Evolutionary conservation across 169 alveolate genomes (phyloP).

Genomic region (Plasmodium relictum): DNA sequence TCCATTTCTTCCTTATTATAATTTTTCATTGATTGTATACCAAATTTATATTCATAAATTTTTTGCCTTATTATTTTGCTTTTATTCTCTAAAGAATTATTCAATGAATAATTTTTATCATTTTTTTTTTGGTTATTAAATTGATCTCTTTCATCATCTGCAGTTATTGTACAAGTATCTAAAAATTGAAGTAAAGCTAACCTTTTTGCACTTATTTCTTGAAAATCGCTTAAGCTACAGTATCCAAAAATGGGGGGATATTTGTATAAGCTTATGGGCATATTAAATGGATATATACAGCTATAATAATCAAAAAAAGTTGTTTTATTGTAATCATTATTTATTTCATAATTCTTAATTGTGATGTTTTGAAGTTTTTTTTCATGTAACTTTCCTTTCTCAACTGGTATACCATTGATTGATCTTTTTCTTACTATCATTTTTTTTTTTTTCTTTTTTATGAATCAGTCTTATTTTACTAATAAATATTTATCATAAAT

Average conservation of each 20-base stretch:
- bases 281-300: constrained; percentile 68
- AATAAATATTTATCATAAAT: background rate
- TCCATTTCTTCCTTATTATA: constrained; percentile 80
- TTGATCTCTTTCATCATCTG: constrained; percentile 36
- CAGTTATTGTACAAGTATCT: constrained; percentile 49
- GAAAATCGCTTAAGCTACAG: constrained; percentile 84
- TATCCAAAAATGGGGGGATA: constrained; percentile 85
- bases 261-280: constrained; percentile 80
- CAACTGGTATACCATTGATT: constrained; percentile 33
- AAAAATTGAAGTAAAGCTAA: constrained; percentile 79
- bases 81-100: constrained; percentile 36
- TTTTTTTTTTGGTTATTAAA: constrained; percentile 6
- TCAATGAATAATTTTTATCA: constrained; percentile 11
- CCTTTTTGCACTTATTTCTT: constrained; percentile 87
- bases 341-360: constrained; percentile 68
- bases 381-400: constrained; percentile 32
- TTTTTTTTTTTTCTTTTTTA: background rate
- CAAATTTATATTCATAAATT: constrained; percentile 84
- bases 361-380: constrained; percentile 72
- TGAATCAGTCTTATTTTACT: background rate
- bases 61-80: constrained; percentile 52
- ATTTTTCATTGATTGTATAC: constrained; percentile 78
- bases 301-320: constrained; percentile 63
- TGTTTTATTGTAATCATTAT: constrained; percentile 10
- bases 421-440: constrained; percentile 70